Evolutionary conservation across 2,329 filamentous ascomycete species (phyloP).

Genomic region (Exophiala lecanii-corni): DNA sequence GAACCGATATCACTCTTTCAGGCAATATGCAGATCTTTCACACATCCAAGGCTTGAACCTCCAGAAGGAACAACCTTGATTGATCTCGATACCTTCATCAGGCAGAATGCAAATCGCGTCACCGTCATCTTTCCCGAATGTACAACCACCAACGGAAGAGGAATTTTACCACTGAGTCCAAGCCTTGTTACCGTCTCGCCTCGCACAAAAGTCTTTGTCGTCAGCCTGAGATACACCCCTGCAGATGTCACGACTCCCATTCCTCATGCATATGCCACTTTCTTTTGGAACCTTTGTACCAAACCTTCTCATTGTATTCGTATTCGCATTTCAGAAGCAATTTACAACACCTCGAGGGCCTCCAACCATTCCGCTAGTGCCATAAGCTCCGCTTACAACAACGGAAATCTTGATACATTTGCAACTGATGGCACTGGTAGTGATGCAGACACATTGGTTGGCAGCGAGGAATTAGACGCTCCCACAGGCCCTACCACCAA

Average conservation of each 20-base stretch:
- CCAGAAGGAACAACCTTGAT: slow-evolving; percentile 49
- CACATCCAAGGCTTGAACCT: slow-evolving; percentile 49
- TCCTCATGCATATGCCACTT: slow-evolving; percentile 65
- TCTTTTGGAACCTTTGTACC: slow-evolving; percentile 81
- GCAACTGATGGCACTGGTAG: slow-evolving; percentile 33
- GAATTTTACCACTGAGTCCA: slow-evolving; percentile 77
- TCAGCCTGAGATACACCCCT: slow-evolving; percentile 84
- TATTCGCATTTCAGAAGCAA: slow-evolving; percentile 78
- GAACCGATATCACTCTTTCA: slow-evolving; percentile 70
- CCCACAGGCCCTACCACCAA: slow-evolving; percentile 36
- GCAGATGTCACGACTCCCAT: slow-evolving; percentile 87
- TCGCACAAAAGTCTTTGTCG: slow-evolving; percentile 75
- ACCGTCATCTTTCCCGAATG: slow-evolving; percentile 90
- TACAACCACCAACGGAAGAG: slow-evolving; percentile 88
- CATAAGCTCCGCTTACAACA: slow-evolving; percentile 35
- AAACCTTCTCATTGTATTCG: slow-evolving; percentile 84
- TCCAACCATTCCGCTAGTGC: slow-evolving; percentile 7
- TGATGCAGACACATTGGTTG: slow-evolving; percentile 26
- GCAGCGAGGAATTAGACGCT: slow-evolving; percentile 28
- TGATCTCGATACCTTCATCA: slow-evolving; percentile 59
- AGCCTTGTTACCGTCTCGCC: slow-evolving; percentile 65
- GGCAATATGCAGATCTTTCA: slow-evolving; percentile 70
- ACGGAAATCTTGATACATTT: slow-evolving; percentile 45
- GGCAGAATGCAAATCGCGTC: slow-evolving; percentile 65
- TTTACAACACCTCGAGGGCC: slow-evolving; percentile 34